Percentiles rank a stretch among this genome's conserved stretches.
Conservation (phyloP, 1,284 basidiomycete species). For the Irpex sp. region DNA sequence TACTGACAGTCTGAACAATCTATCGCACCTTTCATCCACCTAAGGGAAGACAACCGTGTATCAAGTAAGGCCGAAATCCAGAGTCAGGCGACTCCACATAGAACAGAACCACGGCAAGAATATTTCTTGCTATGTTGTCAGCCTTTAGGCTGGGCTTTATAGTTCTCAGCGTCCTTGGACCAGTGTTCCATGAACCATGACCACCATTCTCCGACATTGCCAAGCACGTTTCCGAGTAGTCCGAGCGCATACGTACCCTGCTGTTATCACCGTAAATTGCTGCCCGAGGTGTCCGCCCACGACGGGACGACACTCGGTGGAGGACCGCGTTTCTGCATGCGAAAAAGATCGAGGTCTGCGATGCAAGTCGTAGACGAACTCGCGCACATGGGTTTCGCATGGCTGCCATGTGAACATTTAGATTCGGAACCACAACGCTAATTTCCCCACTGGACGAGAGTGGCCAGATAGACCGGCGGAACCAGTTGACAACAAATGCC, state of each 20-base stretch:
- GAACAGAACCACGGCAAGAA: background rate
- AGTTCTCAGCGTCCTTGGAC: background rate
- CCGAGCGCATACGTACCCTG: background rate
- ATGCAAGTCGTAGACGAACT: background rate
- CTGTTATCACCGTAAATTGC: background rate
- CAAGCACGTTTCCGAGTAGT: conserved; percentile 7
- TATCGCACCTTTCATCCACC: conserved; percentile 11
- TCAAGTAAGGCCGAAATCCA: background rate
- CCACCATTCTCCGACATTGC: conserved; percentile 14
- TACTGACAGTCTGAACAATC: background rate
- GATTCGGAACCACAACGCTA: background rate
- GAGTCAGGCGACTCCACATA: background rate
- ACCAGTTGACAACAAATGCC: background rate
- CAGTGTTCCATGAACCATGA: conserved; percentile 4
- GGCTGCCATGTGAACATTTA: background rate
- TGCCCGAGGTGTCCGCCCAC: background rate
- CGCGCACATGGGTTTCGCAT: background rate
- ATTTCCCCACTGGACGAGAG: background rate
- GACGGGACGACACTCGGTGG: background rate
- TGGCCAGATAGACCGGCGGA: background rate
- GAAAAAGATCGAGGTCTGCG: background rate
- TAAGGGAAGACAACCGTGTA: conserved; percentile 9
- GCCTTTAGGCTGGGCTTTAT: background rate
- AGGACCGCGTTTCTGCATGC: background rate
- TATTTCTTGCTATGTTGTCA: background rate